Base-by-base conservation (phyloP, 2,329 filamentous ascomycete species). In the Onygenales sp. region DNA sequence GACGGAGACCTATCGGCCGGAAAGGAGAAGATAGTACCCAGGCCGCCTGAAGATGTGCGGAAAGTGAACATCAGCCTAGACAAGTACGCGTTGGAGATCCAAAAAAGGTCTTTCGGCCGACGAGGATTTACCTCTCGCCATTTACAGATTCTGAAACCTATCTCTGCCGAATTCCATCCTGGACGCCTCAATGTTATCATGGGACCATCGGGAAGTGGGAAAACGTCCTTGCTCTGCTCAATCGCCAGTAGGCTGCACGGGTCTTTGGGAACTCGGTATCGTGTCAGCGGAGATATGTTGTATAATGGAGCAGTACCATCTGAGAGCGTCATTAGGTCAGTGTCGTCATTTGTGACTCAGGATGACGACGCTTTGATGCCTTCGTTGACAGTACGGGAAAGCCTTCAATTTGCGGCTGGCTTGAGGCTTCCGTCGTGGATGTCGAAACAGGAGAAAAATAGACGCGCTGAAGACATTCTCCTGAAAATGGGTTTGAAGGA, bases 401-500 rank as follows among this genome's bases (percentile, higher is more conserved):
- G 85, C 0, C 73, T 91, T 1, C 77, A 74, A 0, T 87, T 86
- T 63, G 82, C 86, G 2, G 87, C 87, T 2, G 83, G 84, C 1
- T 73, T 91, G 11, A 78, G 87, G 5, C 75, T 90, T 2, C 86
- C 86, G 0, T 77, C 77, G 0, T 87, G 82, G 70, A 86, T 89
- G 84, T 80, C 78, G 21, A 82, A 75, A 43, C 74, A 78, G 3
- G 82, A 89, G 58, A 90, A 89, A 67, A 68, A 77, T 54, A 76
- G 76, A 14, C 77, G 83, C 2, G 86, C 86, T 0, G 86, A 90
- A 59, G 83, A 87, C 13, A 81, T 89, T 0, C 69, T 91, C 2
- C 65, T 86, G 13, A 88, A 88, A 63, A 83, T 90, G 78, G 87
- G 87, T 0, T 68, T 90, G 3, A 88, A 88, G 61, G 86, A 90